Evolutionary conservation across 495 filamentous ascomycete genomes (phyloP).

Genomic region (Xeromyces bisporus): DNA sequence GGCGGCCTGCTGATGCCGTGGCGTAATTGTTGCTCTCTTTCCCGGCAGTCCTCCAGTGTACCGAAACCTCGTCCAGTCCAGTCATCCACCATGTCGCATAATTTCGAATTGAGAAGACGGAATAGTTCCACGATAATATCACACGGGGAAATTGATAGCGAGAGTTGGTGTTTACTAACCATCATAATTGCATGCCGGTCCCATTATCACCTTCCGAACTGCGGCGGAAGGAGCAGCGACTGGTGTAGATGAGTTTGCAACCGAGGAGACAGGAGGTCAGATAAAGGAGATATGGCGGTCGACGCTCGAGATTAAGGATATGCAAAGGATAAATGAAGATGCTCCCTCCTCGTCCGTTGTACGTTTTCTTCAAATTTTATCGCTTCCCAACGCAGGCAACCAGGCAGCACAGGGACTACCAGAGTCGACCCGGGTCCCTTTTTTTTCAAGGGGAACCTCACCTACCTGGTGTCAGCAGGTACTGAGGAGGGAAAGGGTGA

Average conservation of each 20-base stretch:
- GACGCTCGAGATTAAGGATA: too few relatives aligned
- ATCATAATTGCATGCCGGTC: constrained; percentile 23
- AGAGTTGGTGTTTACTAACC: constrained; percentile 17
- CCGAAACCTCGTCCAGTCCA: constrained; percentile 1
- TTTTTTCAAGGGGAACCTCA: neutral
- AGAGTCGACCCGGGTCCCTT: neutral
- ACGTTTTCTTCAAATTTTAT: too few relatives aligned
- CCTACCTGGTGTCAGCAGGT: neutral
- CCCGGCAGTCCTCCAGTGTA: neutral
- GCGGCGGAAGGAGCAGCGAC: neutral
- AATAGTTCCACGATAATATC: neutral
- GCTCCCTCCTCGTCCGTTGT: too few relatives aligned
- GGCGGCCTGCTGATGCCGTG: neutral
- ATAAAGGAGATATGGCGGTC: too few relatives aligned
- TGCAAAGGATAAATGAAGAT: too few relatives aligned
- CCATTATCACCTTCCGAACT: constrained; percentile 15
- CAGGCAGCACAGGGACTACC: neutral
- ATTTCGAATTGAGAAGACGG: constrained; percentile 4
- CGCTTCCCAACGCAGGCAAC: neutral
- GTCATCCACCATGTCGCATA: neutral
- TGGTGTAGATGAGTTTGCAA: neutral
- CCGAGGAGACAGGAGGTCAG: neutral
- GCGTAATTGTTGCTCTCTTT: neutral
- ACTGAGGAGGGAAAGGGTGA: neutral
- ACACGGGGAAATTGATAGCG: constrained; percentile 9